Evolutionary conservation across 1,139 yeast species (phyloP).

Genomic region (Geotrichum fermentans): DNA sequence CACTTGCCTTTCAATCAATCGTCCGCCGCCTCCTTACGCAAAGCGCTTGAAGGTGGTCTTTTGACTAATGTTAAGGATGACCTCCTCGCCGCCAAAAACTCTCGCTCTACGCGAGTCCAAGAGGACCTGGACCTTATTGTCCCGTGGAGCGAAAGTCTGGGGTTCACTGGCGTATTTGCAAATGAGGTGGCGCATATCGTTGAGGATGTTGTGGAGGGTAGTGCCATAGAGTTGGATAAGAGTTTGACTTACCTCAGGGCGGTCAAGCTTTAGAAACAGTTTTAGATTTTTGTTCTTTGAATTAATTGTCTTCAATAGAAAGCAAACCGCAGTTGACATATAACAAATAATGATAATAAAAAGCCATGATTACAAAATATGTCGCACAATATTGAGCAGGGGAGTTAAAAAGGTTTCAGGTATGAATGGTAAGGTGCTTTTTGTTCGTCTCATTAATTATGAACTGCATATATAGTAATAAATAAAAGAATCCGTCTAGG

Average conservation of each 20-base stretch:
- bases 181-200: conserved; percentile 20
- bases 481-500: too few relatives aligned
- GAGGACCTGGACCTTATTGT: conserved; percentile 22
- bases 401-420: too few relatives aligned
- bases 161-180: conserved; percentile 16
- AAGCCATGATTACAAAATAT: too few relatives aligned
- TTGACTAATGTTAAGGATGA: conserved; percentile 20
- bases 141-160: conserved; percentile 26
- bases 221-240: conserved; percentile 15
- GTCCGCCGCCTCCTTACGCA: conserved; percentile 19
- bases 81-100: conserved; percentile 25
- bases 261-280: conserved; percentile 1
- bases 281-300: neutral
- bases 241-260: conserved; percentile 15
- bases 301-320: neutral
- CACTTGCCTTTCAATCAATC: conserved; percentile 20
- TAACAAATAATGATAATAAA: too few relatives aligned
- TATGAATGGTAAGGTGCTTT: too few relatives aligned
- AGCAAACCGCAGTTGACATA: too few relatives aligned
- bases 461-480: too few relatives aligned
- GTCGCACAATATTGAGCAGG: too few relatives aligned
- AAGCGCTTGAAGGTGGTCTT: conserved; percentile 13
- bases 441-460: too few relatives aligned
- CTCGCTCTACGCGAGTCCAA: conserved; percentile 20
- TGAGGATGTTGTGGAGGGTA: conserved; percentile 28